Percentiles rank a stretch among this genome's conserved stretches.
These are phyloP conservation scores for Daldinia bambusicola DNA, from an alignment of 495 filamentous ascomycete species.

Conservation along the genomic window DNA sequence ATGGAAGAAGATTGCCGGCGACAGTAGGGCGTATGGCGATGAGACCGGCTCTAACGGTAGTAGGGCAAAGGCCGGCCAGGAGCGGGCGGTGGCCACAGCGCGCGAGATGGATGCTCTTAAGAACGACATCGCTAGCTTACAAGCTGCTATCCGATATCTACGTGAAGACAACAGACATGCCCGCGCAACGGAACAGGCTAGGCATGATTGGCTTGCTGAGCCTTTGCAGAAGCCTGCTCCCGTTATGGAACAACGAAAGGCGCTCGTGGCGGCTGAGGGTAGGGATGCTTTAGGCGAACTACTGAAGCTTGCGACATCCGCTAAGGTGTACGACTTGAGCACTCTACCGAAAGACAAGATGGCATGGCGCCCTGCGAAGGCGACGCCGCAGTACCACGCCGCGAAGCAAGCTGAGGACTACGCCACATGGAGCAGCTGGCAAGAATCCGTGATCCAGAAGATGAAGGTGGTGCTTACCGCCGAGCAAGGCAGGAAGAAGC, in stretches of 20 bases:
- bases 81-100: constrained; percentile 72
- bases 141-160: constrained; percentile 80
- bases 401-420: constrained; percentile 57
- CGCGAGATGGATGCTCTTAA: constrained; percentile 79
- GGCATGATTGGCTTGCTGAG: constrained; percentile 71
- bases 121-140: constrained; percentile 73
- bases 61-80: constrained; percentile 64
- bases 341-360: constrained; percentile 61
- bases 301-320: constrained; percentile 70
- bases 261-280: constrained; percentile 71
- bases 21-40: constrained; percentile 67
- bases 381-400: constrained; percentile 57
- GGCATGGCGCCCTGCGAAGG: constrained; percentile 58
- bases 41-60: constrained; percentile 49
- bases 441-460: constrained; percentile 51
- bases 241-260: constrained; percentile 64
- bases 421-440: constrained; percentile 56
- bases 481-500: constrained; percentile 33
- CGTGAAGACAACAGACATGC: constrained; percentile 79
- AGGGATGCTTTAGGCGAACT: constrained; percentile 76
- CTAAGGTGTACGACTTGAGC: constrained; percentile 66
- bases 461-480: constrained; percentile 48
- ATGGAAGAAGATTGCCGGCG: constrained; percentile 77
- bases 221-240: constrained; percentile 66
- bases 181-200: constrained; percentile 68